These are phyloP conservation scores for Amylostereum chailletii DNA, from an alignment of 1,284 basidiomycete genomes.

Conservation along the genomic window DNA sequence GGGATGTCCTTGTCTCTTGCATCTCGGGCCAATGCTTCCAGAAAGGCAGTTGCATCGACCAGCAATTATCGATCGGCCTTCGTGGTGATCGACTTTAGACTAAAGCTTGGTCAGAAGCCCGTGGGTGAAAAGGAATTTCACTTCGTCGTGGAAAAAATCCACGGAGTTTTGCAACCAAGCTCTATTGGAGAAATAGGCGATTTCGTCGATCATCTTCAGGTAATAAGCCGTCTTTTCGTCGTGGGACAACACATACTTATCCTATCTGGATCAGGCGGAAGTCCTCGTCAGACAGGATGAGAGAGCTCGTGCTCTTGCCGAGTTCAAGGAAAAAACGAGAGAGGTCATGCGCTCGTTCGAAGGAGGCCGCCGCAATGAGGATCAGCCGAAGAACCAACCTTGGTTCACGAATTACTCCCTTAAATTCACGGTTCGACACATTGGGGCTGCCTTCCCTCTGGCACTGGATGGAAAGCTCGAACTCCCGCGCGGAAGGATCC, in stretches of 20 bases:
- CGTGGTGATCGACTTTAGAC: conserved; percentile 67
- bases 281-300: conserved; percentile 64
- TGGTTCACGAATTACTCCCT: conserved; percentile 67
- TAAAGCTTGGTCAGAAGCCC: conserved; percentile 25
- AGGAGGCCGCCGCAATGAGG: conserved; percentile 31
- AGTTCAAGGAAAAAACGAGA: conserved; percentile 76
- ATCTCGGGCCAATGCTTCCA: conserved; percentile 33
- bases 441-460: conserved; percentile 83
- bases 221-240: conserved; percentile 18
- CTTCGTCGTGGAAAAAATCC: conserved; percentile 62
- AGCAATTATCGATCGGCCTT: conserved; percentile 70
- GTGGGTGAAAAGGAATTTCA: conserved; percentile 32
- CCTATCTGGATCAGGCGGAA: conserved; percentile 43
- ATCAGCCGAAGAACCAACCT: conserved; percentile 24
- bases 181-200: conserved; percentile 85
- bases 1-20: conserved; percentile 70
- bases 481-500: conserved; percentile 27
- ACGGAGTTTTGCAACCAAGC: conserved; percentile 88
- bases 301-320: conserved; percentile 65
- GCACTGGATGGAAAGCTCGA: conserved; percentile 46
- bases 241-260: conserved; percentile 3
- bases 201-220: conserved; percentile 77
- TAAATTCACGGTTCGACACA: conserved; percentile 53
- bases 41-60: conserved; percentile 34
- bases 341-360: conserved; percentile 69